These are phyloP conservation scores for Geranium brycei DNA, from an alignment of 345 rosid genomes.

Conservation along the genomic window DNA sequence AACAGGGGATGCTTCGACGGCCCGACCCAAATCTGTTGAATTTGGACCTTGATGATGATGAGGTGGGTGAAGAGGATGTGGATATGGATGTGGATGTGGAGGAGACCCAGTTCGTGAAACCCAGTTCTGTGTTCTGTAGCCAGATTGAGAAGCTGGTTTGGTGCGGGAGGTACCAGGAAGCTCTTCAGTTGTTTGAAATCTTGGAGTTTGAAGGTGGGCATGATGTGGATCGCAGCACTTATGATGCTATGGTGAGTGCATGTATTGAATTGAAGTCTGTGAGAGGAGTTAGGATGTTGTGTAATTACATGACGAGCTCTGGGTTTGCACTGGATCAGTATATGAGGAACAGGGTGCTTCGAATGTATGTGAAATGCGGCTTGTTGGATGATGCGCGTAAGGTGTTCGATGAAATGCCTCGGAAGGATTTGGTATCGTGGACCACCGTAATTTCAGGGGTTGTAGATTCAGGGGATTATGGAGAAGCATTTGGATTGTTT, in stretches of 20 bases:
- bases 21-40: constrained; percentile 38
- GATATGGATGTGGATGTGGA: constrained; percentile 6
- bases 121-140: constrained; percentile 43
- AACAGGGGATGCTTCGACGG: constrained; percentile 39
- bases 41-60: constrained; percentile 6
- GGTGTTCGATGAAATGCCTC: constrained; percentile 52
- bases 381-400: constrained; percentile 31
- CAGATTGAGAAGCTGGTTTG: constrained; percentile 68
- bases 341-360: constrained; percentile 55
- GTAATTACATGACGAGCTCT: constrained; percentile 32
- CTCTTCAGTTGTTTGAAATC: constrained; percentile 76
- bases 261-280: constrained; percentile 63
- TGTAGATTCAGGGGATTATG: constrained; percentile 30
- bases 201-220: constrained; percentile 44
- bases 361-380: constrained; percentile 64
- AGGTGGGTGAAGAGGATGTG: constrained; percentile 11
- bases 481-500: constrained; percentile 37
- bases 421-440: constrained; percentile 51
- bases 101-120: constrained; percentile 25
- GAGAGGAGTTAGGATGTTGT: constrained; percentile 55
- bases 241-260: constrained; percentile 60
- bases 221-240: constrained; percentile 40
- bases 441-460: constrained; percentile 60
- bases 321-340: constrained; percentile 48
- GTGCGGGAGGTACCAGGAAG: constrained; percentile 40